Conservation (phyloP, 2,329 filamentous ascomycete genomes). For the Aureobasidium sp. region DNA sequence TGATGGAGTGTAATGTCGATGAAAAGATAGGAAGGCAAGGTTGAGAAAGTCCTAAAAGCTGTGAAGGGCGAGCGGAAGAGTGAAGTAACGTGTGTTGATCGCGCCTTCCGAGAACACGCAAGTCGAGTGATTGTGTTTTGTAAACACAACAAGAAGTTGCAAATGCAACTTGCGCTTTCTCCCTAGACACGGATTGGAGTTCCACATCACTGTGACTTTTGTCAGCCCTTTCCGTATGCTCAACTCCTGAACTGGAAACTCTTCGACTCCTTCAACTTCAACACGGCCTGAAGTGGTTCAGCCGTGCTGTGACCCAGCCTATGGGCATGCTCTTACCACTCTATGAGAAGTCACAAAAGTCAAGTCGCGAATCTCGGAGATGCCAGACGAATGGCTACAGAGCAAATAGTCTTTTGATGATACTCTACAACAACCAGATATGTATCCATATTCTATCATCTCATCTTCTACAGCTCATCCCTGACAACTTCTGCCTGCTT, state of each 20-base stretch:
- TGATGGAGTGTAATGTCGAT: not conserved
- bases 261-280: too few relatives aligned
- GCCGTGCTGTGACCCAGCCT: too few relatives aligned
- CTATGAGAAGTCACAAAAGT: too few relatives aligned
- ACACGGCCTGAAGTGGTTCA: too few relatives aligned
- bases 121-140: not conserved
- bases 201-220: not conserved
- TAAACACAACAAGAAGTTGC: not conserved
- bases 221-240: not conserved
- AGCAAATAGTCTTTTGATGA: not conserved
- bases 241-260: too few relatives aligned
- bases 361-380: not conserved
- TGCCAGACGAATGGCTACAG: not conserved
- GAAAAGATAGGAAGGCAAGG: not conserved
- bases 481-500: slow-evolving; percentile 25
- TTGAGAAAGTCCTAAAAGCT: not conserved
- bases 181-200: not conserved
- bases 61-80: not conserved
- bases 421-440: not conserved
- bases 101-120: not conserved
- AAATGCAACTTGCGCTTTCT: not conserved
- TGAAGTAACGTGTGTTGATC: not conserved
- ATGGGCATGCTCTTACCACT: too few relatives aligned
- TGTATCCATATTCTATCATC: not conserved
- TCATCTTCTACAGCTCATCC: slow-evolving; percentile 15